Base-by-base conservation (phyloP, 2,329 filamentous ascomycete genomes). In the Alternaria arborescens region DNA sequence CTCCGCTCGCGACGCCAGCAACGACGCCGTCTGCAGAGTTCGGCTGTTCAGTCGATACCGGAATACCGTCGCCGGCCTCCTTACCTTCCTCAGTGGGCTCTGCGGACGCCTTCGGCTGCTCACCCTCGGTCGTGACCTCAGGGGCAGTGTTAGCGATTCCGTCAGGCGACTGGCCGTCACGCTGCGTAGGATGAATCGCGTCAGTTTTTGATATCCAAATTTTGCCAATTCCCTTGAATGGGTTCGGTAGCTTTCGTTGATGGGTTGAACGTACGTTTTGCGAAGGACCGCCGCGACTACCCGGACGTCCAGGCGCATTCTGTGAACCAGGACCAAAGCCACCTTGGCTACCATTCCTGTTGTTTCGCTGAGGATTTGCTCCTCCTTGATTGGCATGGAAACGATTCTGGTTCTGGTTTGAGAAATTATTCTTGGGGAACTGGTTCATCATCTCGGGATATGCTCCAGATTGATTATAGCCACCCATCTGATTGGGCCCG, bases 361-460 rank as follows among this genome's bases (percentile, higher is more conserved):
- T 74, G 62, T 75, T 76, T 68, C 68, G 71, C 62, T 76, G 74
- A 64, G 79, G 73, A 68, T 78, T 76, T 71, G 77, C 65, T 71
- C 89, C 90, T 70, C 89, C 90, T 67, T 72, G 70, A 80, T 88
- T 88, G 80, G 88, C 88, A 83, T 87, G 89, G 83, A 91, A 93
- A 83, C 93, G 90, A 89, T 92, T 92, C 69, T 79, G 76, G 87
- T 88, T 89, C 70, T 79, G 76, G 87, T 87, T 89, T 81, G 91
- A 83, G 77, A 83, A 85, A 78, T 87, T 85, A 84, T 86, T 84
- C 83, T 84, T 86, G 81, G 82, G 82, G 79, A 83, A 87, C 73
- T 85, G 83, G 76, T 84, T 83, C 77, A 78, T 78, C 78, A 79
- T 79, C 74, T 78, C 77, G 75, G 77, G 75, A 78, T 79, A 81